Evolutionary conservation across 225 moss, liverwort and hornwort genomes (phyloP).

Genomic region (Asterella californica): DNA sequence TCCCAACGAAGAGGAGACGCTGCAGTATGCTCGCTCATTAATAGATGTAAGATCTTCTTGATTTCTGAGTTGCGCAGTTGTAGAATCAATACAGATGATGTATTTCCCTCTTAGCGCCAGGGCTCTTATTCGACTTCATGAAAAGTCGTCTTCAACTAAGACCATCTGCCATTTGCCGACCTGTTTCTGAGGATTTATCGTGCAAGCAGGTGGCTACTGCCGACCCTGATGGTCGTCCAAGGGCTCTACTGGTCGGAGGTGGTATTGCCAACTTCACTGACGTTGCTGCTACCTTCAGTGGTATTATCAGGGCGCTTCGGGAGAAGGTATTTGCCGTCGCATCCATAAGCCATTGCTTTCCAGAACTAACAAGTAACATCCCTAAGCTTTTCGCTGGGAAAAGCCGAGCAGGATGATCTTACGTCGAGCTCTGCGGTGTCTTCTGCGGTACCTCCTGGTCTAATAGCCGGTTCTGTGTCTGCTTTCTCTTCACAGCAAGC

Average conservation of each 20-base stretch:
- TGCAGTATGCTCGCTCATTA: slow-evolving; percentile 87
- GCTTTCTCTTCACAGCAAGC: slow-evolving; percentile 56
- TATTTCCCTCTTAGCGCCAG: not conserved
- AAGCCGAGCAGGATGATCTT: not conserved
- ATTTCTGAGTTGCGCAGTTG: not conserved
- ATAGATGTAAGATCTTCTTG: slow-evolving; percentile 60
- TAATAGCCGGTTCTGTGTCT: not conserved
- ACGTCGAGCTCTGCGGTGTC: no score
- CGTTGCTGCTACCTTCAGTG: slow-evolving; percentile 90
- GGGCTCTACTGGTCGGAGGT: slow-evolving; percentile 80
- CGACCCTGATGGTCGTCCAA: slow-evolving; percentile 75
- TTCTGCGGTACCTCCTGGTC: not conserved
- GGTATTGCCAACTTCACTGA: slow-evolving; percentile 98
- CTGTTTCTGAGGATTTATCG: not conserved
- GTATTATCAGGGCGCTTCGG: slow-evolving; percentile 83
- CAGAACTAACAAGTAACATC: not conserved
- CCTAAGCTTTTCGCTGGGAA: not conserved
- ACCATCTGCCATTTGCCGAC: not conserved
- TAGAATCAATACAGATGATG: not conserved
- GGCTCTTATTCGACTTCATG: not conserved
- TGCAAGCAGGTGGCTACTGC: slow-evolving; percentile 65
- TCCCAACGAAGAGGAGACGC: slow-evolving; percentile 88
- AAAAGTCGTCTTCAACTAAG: not conserved
- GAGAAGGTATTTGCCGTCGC: slow-evolving; percentile 59
- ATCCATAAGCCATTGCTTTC: not conserved